Evolutionary conservation across 371 early-diverging fungal species (phyloP), one percentile per base, ranked within the genome.

Genomic region (Quaeritorhiza haematococci): DNA sequence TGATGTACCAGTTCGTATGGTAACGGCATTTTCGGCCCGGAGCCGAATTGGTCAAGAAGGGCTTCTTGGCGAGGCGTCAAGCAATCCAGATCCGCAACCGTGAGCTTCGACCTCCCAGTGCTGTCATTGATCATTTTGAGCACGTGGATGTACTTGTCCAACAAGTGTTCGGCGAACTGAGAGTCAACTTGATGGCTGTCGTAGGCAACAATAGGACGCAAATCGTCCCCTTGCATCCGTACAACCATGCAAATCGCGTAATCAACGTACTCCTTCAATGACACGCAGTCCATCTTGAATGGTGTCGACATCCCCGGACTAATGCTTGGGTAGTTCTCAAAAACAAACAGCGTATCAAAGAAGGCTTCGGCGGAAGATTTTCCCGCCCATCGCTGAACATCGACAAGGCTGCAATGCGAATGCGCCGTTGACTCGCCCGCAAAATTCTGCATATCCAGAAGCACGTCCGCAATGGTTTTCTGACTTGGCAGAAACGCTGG

Each of bases 381-480:
- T n/a, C n/a, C 28, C n/a, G 48, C n/a, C 49, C 49, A 49, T 8
- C 49, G 49, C 29, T 49, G 49, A 49, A 49, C 29, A 49, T 49
- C 49, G 8, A 29, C 21, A 49, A 49, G 49, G 49, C 49, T 49
- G 29, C n/a, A 17, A 33, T 49, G 49, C n/a, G 49, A 49, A 27
- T 49, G 49, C 49, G 21, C 24, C n/a, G 33, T 49, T 17, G 29
- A n/a, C 8, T 49, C 49, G 17, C 17, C 29, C 8, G 28, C 27
- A 28, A 49, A 26, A 17, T 10, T 49, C 17, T 49, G 49, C 7
- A 49, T 27, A 7, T 49, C 19, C 21, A n/a, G n/a, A n/a, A 49
- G 8, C 27, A 28, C 21, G 7, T 49, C 17, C n/a, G 21, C 28
- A 19, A 23, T 17, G 24, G 17, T 8, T 33, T 29, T 23, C 5